Base-by-base conservation (phyloP, 768 basidiomycete genomes). In the Rhizopogon sp. region DNA sequence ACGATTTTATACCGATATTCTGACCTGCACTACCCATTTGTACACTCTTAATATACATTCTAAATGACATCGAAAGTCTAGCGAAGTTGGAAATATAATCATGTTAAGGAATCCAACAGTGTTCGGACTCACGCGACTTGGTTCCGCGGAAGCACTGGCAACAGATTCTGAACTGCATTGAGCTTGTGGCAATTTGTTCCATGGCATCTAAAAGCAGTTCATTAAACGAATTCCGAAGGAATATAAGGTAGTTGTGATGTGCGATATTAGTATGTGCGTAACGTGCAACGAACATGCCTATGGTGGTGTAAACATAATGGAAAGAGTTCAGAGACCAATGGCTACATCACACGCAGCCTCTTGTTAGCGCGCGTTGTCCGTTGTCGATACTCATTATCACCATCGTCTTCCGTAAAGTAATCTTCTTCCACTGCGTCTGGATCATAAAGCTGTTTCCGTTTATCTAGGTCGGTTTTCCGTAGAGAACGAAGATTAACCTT, bases 1-100 rank as follows among this genome's bases (percentile, higher is more conserved):
- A 93, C 66, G 94, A 97, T 72, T 94, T 87, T 74, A 93, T 95
- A 78, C 87, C 90, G 63, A 88, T 93, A 59, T 94, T 93, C 69
- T 94, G 74, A 83, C 52, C 28, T 20, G 6, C 33, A 37, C 6
- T 25, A 25, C 47, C 20, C 22, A 37, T 37, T 25, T 6, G 47
- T 49, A 22, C 35, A 49, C 20, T 49, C 46, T 17, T 47, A 49
- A 37, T 49, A 35, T 37, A 3, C 9, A 35, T 35, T 49, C 8
- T 14, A 13, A 37, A 33, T 49, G n/a, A n/a, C n/a, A n/a, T n/a
- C n/a, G n/a, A n/a, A n/a, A n/a, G 20, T 11, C 35, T 37, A 37
- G 35, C 11, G 35, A 11, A 4, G 25, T 37, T 13, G 13, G 11
- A 37, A 13, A 37, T 37, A 37, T 37, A n/a, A n/a, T n/a, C n/a